Evolutionary conservation across 768 basidiomycete species (phyloP), one percentile per base, ranked within the genome.

Genomic region (Panaeolus papilionaceus): DNA sequence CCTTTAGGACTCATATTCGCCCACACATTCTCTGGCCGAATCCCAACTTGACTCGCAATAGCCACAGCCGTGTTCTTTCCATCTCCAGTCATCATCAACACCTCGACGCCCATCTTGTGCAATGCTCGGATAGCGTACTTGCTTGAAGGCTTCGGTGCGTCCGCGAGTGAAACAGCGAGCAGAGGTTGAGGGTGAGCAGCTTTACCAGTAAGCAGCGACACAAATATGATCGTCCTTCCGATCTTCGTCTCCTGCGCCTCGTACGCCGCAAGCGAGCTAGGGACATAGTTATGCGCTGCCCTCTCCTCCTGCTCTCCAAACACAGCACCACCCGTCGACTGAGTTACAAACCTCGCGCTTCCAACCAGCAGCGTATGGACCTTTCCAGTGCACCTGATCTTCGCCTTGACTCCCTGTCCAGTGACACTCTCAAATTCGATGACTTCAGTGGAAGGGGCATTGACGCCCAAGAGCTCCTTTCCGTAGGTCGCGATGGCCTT

Each of bases 1-100:
- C 98, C 98, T 73, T 95, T 93, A 1, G 98, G 98, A 72, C 92
- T 97, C 87, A 99, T 95, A 62, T 88, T 88, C 8, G 96, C 92
- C 89, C 92, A 95, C 0, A 99, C 95, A 44, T 89, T 85, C 64
- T 94, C 92, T 0, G 89, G 83, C 38, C 81, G 79, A 72, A 99
- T 96, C 0, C 98, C 98, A 38, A 97, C 92, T 75, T 96, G 90
- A 71, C 88, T 88, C 51, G 97, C 98, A 63, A 99, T 88, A 4
- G 96, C 95, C 38, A 89, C 73, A 2, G 96, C 98, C 3, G 97
- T 99, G 4, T 83, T 85, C 76, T 87, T 88, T 23, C 93, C 88
- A 71, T 99, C 98, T 1, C 98, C 98, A 0, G 98, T 99, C 85
- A 98, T 88, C 89, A 99, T 89, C 68, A 88, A 88, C 20, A 98